Base-by-base conservation (phyloP, 345 rosid genomes). In the Kernera saxatilis region DNA sequence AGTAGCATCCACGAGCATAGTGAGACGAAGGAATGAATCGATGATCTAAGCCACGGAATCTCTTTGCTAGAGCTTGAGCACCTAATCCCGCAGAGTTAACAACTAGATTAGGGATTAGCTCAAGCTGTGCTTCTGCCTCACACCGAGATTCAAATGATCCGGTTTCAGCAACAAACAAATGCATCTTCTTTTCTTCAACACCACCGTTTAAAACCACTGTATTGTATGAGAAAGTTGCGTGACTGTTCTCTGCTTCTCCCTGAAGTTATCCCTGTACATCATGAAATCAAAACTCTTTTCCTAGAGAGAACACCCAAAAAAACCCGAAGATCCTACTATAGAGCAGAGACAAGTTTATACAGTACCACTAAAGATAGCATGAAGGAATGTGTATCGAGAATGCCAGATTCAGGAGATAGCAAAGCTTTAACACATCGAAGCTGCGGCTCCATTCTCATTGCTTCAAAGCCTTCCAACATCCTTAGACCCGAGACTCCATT, bases 1-100 rank as follows among this genome's bases (percentile, higher is more conserved):
- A 91, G 79, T 93, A 93, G 77, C 88, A 89, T 62, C 97, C 97
- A 8, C 91, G 89, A 66, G 98, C 97, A 71, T 80, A 89, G 82
- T 80, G 70, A 25, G 85, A 76, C 4, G 81, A 79, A 60, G 92
- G 92, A 78, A 91, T 63, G 25, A 67, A 55, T 19, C 53, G 63
- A 30, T 30, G 70, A 76, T 67, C 52, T n/a, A 87, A 72, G 46
- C 94, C 93, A 49, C 54, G 12, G 58, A 93, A 77, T 81, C 90
- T 85, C 83, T 77, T 87, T 0, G 97, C 94, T 40, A 91, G 80
- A 35, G 81, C 80, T 10, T 82, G 70, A 46, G 97, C 89, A 77
- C 91, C 82, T 74, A 93, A 73, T 33, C 97, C 98, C 39, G 98
- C 89, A 54, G 97, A 80, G 75, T 93, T 93, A 48, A 93, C 87